Evolutionary conservation across 768 basidiomycete genomes (phyloP).

Genomic region (Pulveroboletus sp.): DNA sequence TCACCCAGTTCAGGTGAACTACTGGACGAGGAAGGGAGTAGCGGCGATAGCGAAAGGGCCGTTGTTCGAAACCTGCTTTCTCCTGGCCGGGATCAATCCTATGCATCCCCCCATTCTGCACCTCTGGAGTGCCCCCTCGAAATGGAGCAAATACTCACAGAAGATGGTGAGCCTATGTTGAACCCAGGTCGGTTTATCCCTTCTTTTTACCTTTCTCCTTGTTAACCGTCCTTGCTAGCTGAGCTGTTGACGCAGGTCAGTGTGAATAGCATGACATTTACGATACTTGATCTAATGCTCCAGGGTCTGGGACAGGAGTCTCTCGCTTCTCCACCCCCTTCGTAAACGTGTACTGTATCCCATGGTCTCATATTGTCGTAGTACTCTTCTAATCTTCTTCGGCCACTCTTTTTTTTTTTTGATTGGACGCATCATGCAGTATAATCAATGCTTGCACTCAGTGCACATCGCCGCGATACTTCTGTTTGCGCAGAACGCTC

Average conservation of each 20-base stretch:
- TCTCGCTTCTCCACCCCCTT: conserved; percentile 65
- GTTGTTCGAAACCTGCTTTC: conserved; percentile 18
- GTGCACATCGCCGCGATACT: conserved; percentile 13
- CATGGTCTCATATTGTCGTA: conserved; percentile 19
- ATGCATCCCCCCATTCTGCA: conserved; percentile 20
- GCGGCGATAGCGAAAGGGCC: conserved; percentile 12
- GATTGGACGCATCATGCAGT: conserved; percentile 16
- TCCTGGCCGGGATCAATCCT: conserved; percentile 22
- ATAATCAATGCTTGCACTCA: conserved; percentile 15
- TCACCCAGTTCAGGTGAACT: conserved; percentile 9
- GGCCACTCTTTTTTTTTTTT: conserved; percentile 5
- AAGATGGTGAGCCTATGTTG: conserved; percentile 63
- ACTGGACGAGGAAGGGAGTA: conserved; percentile 5
- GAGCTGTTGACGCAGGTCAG: conserved; percentile 61
- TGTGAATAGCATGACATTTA: conserved; percentile 11
- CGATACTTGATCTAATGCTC: conserved; percentile 28
- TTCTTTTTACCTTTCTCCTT: neutral
- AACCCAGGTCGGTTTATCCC: conserved; percentile 49
- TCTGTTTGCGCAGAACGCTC: conserved; percentile 9
- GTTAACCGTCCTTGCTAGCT: conserved; percentile 28
- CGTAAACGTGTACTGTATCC: conserved; percentile 33
- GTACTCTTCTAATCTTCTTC: conserved; percentile 14
- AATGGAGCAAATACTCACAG: conserved; percentile 54
- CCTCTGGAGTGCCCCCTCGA: conserved; percentile 36
- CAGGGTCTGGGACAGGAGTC: conserved; percentile 44